These are phyloP conservation scores for Aegilops tauschii DNA, from an alignment of 176 grass and related monocot genomes.

Conservation along the genomic window DNA sequence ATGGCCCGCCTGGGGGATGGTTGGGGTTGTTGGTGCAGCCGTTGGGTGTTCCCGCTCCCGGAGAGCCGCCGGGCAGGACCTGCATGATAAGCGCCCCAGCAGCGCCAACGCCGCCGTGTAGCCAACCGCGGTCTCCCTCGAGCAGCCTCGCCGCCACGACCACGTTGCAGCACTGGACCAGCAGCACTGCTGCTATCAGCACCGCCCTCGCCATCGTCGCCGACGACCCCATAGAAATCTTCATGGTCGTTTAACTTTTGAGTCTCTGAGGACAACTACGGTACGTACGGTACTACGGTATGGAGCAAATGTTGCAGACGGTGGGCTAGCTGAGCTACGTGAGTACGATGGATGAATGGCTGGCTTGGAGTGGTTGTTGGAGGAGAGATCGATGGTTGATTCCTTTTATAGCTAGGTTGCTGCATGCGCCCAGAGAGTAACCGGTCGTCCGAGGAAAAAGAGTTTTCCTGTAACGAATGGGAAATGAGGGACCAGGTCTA, in stretches of 20 bases:
- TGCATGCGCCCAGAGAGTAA: not conserved
- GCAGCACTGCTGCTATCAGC: not conserved
- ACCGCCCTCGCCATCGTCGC: not conserved
- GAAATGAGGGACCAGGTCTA: not conserved
- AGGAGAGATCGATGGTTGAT: not conserved
- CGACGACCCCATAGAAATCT: not conserved
- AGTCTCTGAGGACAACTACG: not conserved
- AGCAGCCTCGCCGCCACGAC: not conserved
- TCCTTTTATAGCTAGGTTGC: not conserved
- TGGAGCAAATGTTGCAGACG: too few species aligned
- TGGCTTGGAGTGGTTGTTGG: not conserved
- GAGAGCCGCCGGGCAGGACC: not conserved
- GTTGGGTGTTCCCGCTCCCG: not conserved
- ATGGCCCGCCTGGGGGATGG: not conserved
- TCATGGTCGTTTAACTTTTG: not conserved
- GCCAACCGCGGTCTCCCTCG: not conserved
- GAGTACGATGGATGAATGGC: not conserved
- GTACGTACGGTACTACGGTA: not conserved
- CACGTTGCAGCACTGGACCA: constrained; percentile 25
- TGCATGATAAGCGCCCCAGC: not conserved
- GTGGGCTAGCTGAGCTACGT: not conserved
- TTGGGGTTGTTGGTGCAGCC: not conserved
- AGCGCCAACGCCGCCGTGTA: not conserved
- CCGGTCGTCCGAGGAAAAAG: not conserved
- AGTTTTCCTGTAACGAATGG: not conserved